Base-by-base conservation (phyloP, 1,284 basidiomycete species). In the Ustilago trichophora region DNA sequence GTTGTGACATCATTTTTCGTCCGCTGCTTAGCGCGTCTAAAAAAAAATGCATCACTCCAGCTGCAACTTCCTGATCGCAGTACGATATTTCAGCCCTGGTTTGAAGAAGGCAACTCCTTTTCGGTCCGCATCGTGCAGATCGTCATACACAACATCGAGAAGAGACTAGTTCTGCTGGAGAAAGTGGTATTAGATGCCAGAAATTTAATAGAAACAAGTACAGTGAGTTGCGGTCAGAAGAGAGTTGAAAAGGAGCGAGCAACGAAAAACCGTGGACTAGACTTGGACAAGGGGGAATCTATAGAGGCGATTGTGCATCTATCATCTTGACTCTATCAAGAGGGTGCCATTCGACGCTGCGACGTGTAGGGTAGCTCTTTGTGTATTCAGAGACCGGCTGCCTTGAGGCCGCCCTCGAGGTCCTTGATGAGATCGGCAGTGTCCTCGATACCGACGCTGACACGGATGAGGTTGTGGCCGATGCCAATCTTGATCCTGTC, bases 401-500 rank as follows among this genome's bases (percentile, higher is more conserved):
- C 53, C 37, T 50, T 83, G 45, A 93, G 83, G 7, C 90, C 92
- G 72, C 87, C 85, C 73, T 88, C 84, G 16, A 97, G 83, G 82
- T 93, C 91, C 37, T 83, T 84, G 16, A 93, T 84, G 41, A 97
- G 81, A 83, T 97, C 93, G 37, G 90, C 88, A 6, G 82, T 85
- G 68, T 97, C 93, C 83, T 97, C 93, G 18, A 95, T 86, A 10
- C 94, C 94, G 4, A 94, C 91, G 33, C 89, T 91, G 71, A 97
- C 82, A 19, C 94, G 85, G 25, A 97, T 85, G 53, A 98, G 83
- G 75, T 90, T 89, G 27, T 89, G 88, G 9, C 87, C 88, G 75
- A 98, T 95, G 1, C 75, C 76, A 33, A 78, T 74, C 56, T 71
- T 66, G 53, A 65, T 52, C 34, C 76, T 51, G 55, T 78, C 75